phyloP scores from a whole-genome alignment of 2,329 filamentous ascomycete species.

The Apiospora marii region DNA sequence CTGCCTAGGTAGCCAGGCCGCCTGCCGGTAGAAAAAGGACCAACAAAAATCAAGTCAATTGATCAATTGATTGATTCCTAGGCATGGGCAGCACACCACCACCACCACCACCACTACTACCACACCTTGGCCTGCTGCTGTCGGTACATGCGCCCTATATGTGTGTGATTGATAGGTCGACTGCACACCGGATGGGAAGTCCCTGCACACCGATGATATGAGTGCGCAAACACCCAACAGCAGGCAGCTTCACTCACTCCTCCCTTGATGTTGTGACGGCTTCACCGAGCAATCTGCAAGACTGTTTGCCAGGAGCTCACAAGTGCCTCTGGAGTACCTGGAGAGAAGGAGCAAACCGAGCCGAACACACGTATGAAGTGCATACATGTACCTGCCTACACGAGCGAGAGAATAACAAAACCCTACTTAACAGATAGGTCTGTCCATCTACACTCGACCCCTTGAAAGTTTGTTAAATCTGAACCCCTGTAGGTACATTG shows the following conservation, averaged over 20 bases:
- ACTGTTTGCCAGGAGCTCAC: not conserved
- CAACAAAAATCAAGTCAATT: not conserved
- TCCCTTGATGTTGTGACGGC: not conserved
- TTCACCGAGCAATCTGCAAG: not conserved
- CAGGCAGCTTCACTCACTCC: not conserved
- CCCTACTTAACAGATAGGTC: not conserved
- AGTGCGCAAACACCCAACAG: not conserved
- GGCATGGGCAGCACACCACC: not conserved
- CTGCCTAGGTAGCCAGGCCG: not conserved
- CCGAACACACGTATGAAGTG: not conserved
- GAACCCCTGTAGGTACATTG: too few species aligned
- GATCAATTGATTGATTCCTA: not conserved
- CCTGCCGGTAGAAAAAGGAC: not conserved
- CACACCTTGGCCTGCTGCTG: not conserved
- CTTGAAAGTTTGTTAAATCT: too few species aligned
- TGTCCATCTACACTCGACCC: not conserved
- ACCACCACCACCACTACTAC: too few species aligned
- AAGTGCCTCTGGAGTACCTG: not conserved
- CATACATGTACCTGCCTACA: not conserved
- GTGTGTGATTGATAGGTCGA: not conserved
- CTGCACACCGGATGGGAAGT: constrained; percentile 7
- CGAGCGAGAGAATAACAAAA: not conserved
- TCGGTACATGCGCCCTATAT: not conserved
- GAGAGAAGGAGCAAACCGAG: not conserved
- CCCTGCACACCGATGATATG: constrained; percentile 3